Base-by-base conservation (phyloP, 257 asterid genomes). In the Knoxia roxburghii region DNA sequence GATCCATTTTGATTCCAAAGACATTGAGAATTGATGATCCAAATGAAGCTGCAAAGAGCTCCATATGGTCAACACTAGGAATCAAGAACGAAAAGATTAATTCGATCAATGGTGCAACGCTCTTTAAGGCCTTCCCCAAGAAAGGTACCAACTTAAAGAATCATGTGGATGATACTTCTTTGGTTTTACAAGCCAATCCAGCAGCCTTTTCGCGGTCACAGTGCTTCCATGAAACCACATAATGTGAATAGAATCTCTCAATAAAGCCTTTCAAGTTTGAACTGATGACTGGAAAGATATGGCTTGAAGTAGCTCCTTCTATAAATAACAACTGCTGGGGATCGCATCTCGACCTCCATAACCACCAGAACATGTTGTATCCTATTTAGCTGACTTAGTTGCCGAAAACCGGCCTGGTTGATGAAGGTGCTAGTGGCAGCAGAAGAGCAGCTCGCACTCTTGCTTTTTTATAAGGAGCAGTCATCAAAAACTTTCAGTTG, bases 131-230 rank as follows among this genome's bases (percentile, higher is more conserved):
- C 39, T 79, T 84, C 26, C 78, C 70, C 6, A 13, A 84, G 0
- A 83, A 83, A 64, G 80, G 69, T 21, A 77, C n/a, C n/a, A n/a
- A 68, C 37, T 41, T 65, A 17, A 73, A 60, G 64, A 43, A 70
- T 46, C 54, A 57, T 2, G 35, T 72, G 32, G 79, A 59, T 30
- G 70, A 70, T 61, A 55, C 77, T 24, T 61, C 77, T 15, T 35
- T 79, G 80, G 82, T 78, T 14, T 33, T 83, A 70, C 90, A 85
- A 58, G 95, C 95, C 10, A 90, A 90, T 77, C 97, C 97, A 0
- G 97, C 96, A 12, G 97, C 96, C 39, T 77, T 84, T 7, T 88
- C 89, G n/a, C 77, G 97, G 30, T 90, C 97, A 1, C 72, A 77
- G 37, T 75, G 72, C 71, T 90, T 90, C 73, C 92, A 75, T 0